Base-by-base conservation (phyloP, 768 basidiomycete genomes). In the Exsudoporus frostii region DNA sequence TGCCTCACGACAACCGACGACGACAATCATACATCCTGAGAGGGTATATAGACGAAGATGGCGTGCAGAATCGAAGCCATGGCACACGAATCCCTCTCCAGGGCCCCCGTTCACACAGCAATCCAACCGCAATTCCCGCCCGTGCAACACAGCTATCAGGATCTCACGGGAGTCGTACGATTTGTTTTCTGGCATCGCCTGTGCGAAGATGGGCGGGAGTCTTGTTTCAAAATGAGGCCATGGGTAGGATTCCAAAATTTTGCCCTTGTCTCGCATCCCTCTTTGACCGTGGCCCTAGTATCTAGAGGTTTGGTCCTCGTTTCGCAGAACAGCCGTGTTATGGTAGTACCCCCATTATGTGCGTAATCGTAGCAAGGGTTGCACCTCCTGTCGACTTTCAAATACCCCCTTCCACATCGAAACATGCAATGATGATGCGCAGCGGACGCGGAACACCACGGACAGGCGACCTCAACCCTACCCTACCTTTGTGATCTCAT, bases 1-100 rank as follows among this genome's bases (percentile, higher is more conserved):
- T 38, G 15, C 53, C 37, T 59, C 50, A 6, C 56, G 51, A 56
- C 54, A 38, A 29, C 48, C 45, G 40, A 43, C 55, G 24, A 24
- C 33, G 40, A 52, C 27, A 27, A 45, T 43, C 38, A n/a, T 39
- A 7, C 27, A 4, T 32, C 36, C 15, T 13, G 13, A 7, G 13
- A 14, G 5, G 32, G 5, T 41, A 57, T 40, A 44, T 39, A 43
- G 36, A 17, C 10, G 13, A 20, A 38, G 14, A 24, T 38, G 33
- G 33, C 5, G 17, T 34, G 17, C 29, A 27, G 27, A 29, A 49
- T 40, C 27, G 19, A 19, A n/a, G 45, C n/a, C 37, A 27, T 7
- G 13, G 15, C 20, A 1, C 3, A 44, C 22, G 19, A 38, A 15
- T 9, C 32, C 7, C 15, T 22, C 38, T 50, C n/a, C 29, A 48